Base-by-base conservation (phyloP, 2,329 filamentous ascomycete genomes). In the Sphaerostilbella broomeana region DNA sequence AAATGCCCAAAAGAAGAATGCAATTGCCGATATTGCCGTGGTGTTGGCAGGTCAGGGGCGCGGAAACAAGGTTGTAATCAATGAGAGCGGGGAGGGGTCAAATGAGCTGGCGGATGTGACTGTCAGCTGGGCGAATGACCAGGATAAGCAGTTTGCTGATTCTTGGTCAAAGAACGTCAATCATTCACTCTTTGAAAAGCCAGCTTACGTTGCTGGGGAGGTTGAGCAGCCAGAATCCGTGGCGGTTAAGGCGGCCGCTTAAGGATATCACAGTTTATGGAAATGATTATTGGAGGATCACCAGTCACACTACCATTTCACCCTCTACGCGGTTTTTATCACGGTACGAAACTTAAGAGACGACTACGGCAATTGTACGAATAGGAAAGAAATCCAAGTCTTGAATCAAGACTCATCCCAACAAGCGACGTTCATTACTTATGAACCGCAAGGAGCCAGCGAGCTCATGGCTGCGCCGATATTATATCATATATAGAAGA, bases 11-110 rank as follows among this genome's bases (percentile, higher is more conserved):
- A 74, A 72, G 57, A 67, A 69, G 37, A 81, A 81, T 56, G 64
- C 68, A 10, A 65, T 84, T 33, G 79, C 79, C 40, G 79, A 84
- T 57, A 67, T 84, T 47, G 77, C 79, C 1, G 71, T 68, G 16
- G 71, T 78, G 16, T 65, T 81, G 38, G 61, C 59, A 6, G 75
- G 75, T 4, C 47, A 55, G 8, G 73, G 74, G 25, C 62, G 64
- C 45, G 73, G 74, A 22, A 77, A 72, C 57, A 64, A 60, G 52
- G 62, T 78, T 42, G 48, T 50, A 5, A 38, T 51, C 28, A 48
- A 35, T 12, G 45, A 53, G 35, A 39, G 41, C 5, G 48, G 40
- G 4, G 50, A 46, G 15, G 50, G 43, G 9, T 46, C 45, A 37
- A 43, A 38, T 20, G 44, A 54, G 42, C 57, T 70, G 11, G 43